phyloP scores from a whole-genome alignment of 1,284 basidiomycete genomes.

The Exsudoporus floridanus region DNA sequence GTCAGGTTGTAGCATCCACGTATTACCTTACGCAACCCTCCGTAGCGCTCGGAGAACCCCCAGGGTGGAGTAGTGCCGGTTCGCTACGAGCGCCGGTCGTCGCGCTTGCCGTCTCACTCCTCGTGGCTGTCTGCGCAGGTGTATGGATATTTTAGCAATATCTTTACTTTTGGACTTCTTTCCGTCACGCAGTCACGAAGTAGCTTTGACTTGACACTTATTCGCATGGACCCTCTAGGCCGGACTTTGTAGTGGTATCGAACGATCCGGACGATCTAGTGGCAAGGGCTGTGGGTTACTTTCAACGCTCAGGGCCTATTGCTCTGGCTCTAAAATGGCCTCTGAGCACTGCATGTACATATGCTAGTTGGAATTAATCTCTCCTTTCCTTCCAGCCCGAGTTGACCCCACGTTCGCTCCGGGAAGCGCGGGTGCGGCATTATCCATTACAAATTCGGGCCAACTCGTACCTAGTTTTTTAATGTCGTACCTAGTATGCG shows the following conservation, averaged over 20 bases:
- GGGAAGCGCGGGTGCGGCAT: too few relatives aligned
- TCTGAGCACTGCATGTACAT: too few relatives aligned
- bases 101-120: slow-evolving; percentile 14
- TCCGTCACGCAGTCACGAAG: not conserved
- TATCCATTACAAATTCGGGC: too few relatives aligned
- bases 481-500: too few relatives aligned
- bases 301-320: not conserved
- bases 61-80: slow-evolving; percentile 35
- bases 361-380: too few relatives aligned
- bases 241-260: not conserved
- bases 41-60: slow-evolving; percentile 52
- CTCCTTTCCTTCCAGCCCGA: too few relatives aligned
- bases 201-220: slow-evolving; percentile 2
- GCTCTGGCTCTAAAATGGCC: not conserved
- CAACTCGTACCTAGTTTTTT: too few relatives aligned
- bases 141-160: slow-evolving; percentile 20
- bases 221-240: not conserved
- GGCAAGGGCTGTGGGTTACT: not conserved
- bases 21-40: slow-evolving; percentile 41
- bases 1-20: slow-evolving; percentile 44
- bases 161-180: not conserved
- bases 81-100: slow-evolving; percentile 8
- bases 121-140: slow-evolving; percentile 11
- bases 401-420: too few relatives aligned
- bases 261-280: not conserved